These are phyloP conservation scores for Trichoderma sp. DNA, from an alignment of 2,329 filamentous ascomycete genomes.

Conservation along the genomic window DNA sequence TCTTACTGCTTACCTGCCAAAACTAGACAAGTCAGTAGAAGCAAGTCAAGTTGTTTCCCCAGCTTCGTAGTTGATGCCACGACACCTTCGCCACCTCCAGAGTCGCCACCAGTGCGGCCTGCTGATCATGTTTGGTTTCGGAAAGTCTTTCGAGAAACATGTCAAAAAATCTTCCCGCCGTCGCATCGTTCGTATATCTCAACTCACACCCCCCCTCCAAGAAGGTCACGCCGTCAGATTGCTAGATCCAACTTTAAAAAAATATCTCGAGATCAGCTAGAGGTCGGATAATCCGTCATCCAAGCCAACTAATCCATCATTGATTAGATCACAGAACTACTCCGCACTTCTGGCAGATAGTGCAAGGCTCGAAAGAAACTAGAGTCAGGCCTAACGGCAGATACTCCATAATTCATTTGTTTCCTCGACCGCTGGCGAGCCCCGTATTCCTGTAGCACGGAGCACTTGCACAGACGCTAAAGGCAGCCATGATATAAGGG, in stretches of 20 bases:
- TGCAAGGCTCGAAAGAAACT: not conserved
- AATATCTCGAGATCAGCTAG: not conserved
- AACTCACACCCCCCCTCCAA: not conserved
- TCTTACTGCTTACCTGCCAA: not conserved
- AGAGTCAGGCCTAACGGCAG: not conserved
- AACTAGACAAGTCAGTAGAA: not conserved
- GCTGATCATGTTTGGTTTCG: not conserved
- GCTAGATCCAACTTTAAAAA: slow-evolving; percentile 8
- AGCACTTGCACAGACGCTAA: not conserved
- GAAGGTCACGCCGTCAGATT: not conserved
- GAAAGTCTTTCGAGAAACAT: slow-evolving; percentile 2
- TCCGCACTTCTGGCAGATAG: not conserved
- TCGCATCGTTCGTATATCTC: slow-evolving; percentile 5
- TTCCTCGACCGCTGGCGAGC: not conserved
- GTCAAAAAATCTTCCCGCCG: not conserved
- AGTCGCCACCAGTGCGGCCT: not conserved
- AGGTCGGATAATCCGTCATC: slow-evolving; percentile 11
- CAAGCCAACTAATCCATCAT: not conserved
- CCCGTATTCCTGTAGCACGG: not conserved
- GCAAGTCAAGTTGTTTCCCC: not conserved
- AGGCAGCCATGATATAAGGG: not conserved
- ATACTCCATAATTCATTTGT: slow-evolving; percentile 11
- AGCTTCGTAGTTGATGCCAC: not conserved
- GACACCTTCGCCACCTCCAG: not conserved
- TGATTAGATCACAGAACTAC: not conserved